These are phyloP conservation scores for Backusella mclennaniae DNA, from an alignment of 192 early-diverging fungal species.

Conservation along the genomic window DNA sequence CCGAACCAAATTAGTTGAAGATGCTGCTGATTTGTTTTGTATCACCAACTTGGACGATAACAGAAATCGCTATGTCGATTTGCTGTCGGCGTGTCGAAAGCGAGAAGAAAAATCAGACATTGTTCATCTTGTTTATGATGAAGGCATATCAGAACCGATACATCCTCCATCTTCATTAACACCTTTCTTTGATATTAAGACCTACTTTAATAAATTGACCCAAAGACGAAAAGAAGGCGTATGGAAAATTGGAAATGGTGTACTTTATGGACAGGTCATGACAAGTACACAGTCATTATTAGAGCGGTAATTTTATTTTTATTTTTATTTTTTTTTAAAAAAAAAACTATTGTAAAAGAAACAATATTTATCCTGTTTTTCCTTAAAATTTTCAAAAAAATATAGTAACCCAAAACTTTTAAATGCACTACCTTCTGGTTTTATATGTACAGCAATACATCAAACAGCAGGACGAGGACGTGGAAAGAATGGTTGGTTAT, in stretches of 20 bases:
- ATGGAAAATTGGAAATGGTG: constrained; percentile 61
- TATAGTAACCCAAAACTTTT: constrained; percentile 65
- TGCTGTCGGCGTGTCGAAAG: background rate
- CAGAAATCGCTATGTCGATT: background rate
- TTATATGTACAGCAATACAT: constrained; percentile 76
- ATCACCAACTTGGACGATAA: background rate
- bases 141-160: background rate
- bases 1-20: background rate
- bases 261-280: constrained; percentile 78
- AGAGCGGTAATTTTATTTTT: constrained; percentile 71
- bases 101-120: background rate
- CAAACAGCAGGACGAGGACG: constrained; percentile 85
- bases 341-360: no score
- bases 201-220: constrained; percentile 51
- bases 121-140: constrained; percentile 2
- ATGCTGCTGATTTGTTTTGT: constrained; percentile 6
- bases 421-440: constrained; percentile 69
- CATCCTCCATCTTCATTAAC: constrained; percentile 48
- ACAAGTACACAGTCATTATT: constrained; percentile 91
- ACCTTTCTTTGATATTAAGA: constrained; percentile 57
- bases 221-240: constrained; percentile 35
- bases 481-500: constrained; percentile 94
- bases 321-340: no score
- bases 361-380: no score
- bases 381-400: no score